Evolutionary conservation across 1,284 basidiomycete species (phyloP), one percentile per base, ranked within the genome.

Genomic region (Melampsora occidentalis): DNA sequence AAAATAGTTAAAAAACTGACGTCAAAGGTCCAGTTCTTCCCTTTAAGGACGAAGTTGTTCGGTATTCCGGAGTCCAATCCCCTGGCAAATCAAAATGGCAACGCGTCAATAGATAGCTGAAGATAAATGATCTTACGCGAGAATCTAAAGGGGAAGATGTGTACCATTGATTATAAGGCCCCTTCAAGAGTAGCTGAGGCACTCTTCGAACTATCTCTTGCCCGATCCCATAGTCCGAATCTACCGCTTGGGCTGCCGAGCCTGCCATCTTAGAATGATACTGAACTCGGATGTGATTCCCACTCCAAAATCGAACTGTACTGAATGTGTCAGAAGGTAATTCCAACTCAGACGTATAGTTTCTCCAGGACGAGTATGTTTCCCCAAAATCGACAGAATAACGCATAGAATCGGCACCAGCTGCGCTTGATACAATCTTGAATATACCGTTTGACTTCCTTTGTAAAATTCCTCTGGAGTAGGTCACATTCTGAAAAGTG

Each of bases 351-450:
- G 88, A 86, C 84, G 93, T 90, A 88, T 90, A 94, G 63, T 85
- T 84, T 48, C 84, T 83, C 93, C 93, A 95, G 16, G 86, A 82
- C 1, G 91, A 87, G 91, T 92, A 95, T 79, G 87, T 90, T 82
- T 88, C 86, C n/a, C 91, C 92, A 80, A 91, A 95, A 84, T 94
- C 90, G 84, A 88, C 88, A 9, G 91, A 90, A 83, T 93, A 94
- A 66, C 93, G 87, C 85, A 92, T 90, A 85, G 84, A 88, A 79
- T 95, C 92, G n/a, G 93, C 93, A 70, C 93, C 93, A 63, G 87
- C 86, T 3, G 93, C 93, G 61, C 87, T 87, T 84, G 95, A 93
- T 2, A 87, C 88, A 82, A 93, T 91, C 20, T 31, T 48, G 2
- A 86, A 88, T 83, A 90, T 93, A 78, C 88, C 84, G 78, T 87